Base-by-base conservation (phyloP, 2,329 filamentous ascomycete species). In the Neoascochyta sp. region DNA sequence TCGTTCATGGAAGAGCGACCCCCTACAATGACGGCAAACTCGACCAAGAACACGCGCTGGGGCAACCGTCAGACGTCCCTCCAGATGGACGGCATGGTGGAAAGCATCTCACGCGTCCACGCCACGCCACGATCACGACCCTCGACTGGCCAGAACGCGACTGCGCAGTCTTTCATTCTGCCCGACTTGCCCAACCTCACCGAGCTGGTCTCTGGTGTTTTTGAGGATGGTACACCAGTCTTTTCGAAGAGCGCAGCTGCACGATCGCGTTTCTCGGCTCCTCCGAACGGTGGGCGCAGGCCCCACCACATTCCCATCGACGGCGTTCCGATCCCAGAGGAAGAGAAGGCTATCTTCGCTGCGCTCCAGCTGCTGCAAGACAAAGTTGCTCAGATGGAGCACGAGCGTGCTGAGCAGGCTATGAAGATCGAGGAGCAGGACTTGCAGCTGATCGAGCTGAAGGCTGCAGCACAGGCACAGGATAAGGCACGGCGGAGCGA, bases 281-380 rank as follows among this genome's bases (percentile, higher is more conserved):
- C 66, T n/a, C 52, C 45, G 16, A 46, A 43, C 22, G 43, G 47
- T 11, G 40, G 48, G 5, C 51, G 57, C 23, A 49, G 56, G 3
- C 49, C 57, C 2, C 52, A 54, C 19, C 51, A 78, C 45, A 53
- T 66, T 9, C 66, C 69, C 0, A 58, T 81, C 12, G 69, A 77
- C 20, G 66, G 69, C 9, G 64, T 80, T 8, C 68, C 74, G 0
- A 67, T 80, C 24, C 77, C 77, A 0, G 68, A 74, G 9, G 76
- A 81, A 27, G 78, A 81, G 41, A 78, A 81, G 53, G 73, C 72
- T 3, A 70, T 82, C 26, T 78, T 78, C 47, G 67, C 74, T n/a
- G 76, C 75, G 8, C 62, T 81, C 10, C 69, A 77, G 29, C 59
- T 76, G 11, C 57, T 80, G 8, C 70, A 78, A 42, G 75, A 78